Conservation (phyloP, 1,139 yeast genomes). For the Saccharomyces hybrid region DNA sequence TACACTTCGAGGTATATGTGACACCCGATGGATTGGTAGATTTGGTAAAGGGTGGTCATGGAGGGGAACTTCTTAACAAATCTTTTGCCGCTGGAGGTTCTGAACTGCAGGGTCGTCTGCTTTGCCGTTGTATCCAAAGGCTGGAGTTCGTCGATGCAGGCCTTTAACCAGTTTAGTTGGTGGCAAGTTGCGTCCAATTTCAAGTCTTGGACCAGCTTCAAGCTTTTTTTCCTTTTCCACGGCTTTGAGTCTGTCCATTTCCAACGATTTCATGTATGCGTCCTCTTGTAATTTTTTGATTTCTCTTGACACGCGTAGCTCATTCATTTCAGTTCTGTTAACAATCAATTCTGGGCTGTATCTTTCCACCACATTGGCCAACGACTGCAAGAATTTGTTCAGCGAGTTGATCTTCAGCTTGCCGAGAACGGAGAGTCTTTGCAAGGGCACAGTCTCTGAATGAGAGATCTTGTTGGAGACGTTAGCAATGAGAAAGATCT, state of each 20-base stretch:
- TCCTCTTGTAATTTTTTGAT: conserved; percentile 35
- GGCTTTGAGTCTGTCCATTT: conserved; percentile 30
- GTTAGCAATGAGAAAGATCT: conserved; percentile 34
- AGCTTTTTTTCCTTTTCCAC: conserved; percentile 14
- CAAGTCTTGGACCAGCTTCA: conserved; percentile 11
- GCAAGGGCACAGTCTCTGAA: conserved; percentile 23
- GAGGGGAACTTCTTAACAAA: conserved; percentile 49
- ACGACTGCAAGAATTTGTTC: conserved; percentile 26
- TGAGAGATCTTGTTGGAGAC: conserved; percentile 28
- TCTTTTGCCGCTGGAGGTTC: conserved; percentile 56
- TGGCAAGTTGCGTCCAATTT: conserved; percentile 8
- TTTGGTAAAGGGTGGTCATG: conserved; percentile 44
- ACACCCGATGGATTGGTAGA: conserved; percentile 59
- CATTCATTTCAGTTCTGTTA: conserved; percentile 33
- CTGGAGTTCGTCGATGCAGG: conserved; percentile 13
- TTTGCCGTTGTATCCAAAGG: conserved; percentile 11
- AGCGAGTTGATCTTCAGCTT: conserved; percentile 26
- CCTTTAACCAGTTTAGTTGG: conserved; percentile 20
- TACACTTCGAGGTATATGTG: conserved; percentile 22
- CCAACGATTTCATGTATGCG: conserved; percentile 35
- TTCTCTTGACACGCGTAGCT: conserved; percentile 32
- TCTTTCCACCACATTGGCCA: conserved; percentile 27
- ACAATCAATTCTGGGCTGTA: conserved; percentile 33
- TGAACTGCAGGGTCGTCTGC: conserved; percentile 35
- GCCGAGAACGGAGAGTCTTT: conserved; percentile 31